Evolutionary conservation across 2,329 filamentous ascomycete species (phyloP).

Genomic region (Macrophomina tecta): DNA sequence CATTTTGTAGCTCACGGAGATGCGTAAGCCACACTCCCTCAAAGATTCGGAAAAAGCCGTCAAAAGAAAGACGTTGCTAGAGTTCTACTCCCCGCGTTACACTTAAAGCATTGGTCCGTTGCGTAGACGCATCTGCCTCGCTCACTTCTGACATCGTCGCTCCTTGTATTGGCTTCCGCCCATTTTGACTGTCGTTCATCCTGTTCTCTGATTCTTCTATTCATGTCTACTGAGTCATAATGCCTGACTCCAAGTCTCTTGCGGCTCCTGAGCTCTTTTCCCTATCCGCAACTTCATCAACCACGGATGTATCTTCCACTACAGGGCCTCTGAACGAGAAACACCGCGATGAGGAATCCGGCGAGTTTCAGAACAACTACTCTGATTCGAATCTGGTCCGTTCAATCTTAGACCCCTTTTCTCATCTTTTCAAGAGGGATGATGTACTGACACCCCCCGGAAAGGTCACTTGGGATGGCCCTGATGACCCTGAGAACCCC

Average conservation of each 20-base stretch:
- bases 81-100: too few relatives aligned
- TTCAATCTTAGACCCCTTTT: too few relatives aligned
- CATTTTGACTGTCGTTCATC: neutral
- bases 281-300: neutral
- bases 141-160: neutral
- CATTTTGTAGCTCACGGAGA: neutral
- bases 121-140: too few relatives aligned
- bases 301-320: neutral
- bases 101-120: too few relatives aligned
- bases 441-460: neutral
- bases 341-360: conserved; percentile 1
- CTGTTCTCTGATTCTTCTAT: neutral
- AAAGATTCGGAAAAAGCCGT: neutral
- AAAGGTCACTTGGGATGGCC: conserved; percentile 21
- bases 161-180: neutral
- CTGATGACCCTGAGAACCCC: conserved; percentile 15
- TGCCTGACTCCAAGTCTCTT: neutral
- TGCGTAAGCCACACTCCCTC: neutral
- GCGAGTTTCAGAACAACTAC: neutral
- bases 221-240: neutral
- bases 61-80: neutral
- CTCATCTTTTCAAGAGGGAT: neutral
- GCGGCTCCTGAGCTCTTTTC: neutral
- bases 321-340: neutral
- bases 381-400: neutral